These are phyloP conservation scores for Corinectria fuckeliana DNA, from an alignment of 2,329 filamentous ascomycete genomes.

Conservation along the genomic window DNA sequence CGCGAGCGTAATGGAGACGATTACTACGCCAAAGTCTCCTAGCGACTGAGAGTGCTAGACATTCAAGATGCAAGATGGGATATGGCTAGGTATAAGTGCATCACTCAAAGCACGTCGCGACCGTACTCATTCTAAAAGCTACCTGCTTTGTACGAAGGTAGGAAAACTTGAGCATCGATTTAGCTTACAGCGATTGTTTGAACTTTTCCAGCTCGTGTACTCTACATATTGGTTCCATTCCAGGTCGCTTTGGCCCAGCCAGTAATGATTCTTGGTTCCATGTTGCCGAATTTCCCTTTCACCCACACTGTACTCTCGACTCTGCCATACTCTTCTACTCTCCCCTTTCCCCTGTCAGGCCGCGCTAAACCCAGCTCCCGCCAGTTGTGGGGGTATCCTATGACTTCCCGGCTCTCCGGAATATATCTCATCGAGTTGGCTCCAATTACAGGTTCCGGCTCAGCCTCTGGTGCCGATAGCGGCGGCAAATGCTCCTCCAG, in stretches of 20 bases:
- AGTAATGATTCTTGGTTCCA: not conserved
- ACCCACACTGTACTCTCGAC: not conserved
- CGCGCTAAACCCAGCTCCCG: not conserved
- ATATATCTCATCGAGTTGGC: not conserved
- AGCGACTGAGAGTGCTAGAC: not conserved
- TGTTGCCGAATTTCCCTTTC: not conserved
- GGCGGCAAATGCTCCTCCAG: not conserved
- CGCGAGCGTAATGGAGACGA: conserved; percentile 7
- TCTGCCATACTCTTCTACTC: not conserved
- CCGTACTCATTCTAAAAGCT: not conserved
- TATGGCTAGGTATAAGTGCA: not conserved
- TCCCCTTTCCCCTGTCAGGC: no score
- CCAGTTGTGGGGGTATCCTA: not conserved
- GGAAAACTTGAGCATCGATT: not conserved
- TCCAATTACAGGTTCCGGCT: not conserved
- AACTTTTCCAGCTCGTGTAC: not conserved
- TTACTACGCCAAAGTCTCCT: conserved; percentile 6
- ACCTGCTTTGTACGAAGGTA: not conserved
- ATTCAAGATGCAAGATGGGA: not conserved
- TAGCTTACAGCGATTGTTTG: no score
- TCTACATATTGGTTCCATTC: not conserved
- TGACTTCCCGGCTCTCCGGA: not conserved
- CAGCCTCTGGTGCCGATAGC: not conserved
- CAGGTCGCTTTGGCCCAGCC: not conserved
- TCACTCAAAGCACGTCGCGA: not conserved